Percentiles rank a stretch among this genome's conserved stretches.
phyloP scores from a whole-genome alignment of 2,329 filamentous ascomycete genomes.

The Hortaea werneckii region DNA sequence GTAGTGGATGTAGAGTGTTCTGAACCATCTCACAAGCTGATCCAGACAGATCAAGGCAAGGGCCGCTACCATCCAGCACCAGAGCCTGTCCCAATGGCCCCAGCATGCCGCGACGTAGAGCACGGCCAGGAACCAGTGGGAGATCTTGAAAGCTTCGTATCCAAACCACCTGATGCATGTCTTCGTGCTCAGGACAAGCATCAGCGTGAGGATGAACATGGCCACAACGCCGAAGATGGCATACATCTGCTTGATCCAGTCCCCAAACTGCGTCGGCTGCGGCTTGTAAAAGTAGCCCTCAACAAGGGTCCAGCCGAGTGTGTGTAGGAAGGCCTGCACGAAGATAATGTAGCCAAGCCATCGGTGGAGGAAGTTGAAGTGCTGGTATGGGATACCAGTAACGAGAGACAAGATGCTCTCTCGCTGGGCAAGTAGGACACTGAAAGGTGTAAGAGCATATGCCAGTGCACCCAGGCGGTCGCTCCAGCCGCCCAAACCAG shows the following conservation, averaged over 20 bases:
- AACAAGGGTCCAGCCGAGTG: conserved; percentile 59
- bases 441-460: conserved; percentile 63
- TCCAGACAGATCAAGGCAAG: conserved; percentile 57
- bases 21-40: conserved; percentile 40
- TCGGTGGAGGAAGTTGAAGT: conserved; percentile 67
- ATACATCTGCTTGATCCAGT: conserved; percentile 55
- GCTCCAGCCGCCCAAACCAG: conserved; percentile 55
- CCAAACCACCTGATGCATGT: conserved; percentile 56
- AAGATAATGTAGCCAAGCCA: conserved; percentile 69
- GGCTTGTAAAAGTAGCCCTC: conserved; percentile 60
- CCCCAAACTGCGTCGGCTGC: conserved; percentile 49
- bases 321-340: conserved; percentile 57
- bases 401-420: conserved; percentile 60
- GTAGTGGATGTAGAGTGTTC: conserved; percentile 4
- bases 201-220: conserved; percentile 50
- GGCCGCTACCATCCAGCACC: conserved; percentile 58
- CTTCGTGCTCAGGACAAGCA: conserved; percentile 50
- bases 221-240: conserved; percentile 66
- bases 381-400: conserved; percentile 62
- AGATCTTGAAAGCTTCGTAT: conserved; percentile 64
- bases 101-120: conserved; percentile 67
- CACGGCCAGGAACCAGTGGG: conserved; percentile 64
- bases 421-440: conserved; percentile 55
- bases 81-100: conserved; percentile 60
- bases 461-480: conserved; percentile 62